These are phyloP conservation scores for Scedosporium aurantiacum DNA, from an alignment of 2,329 filamentous ascomycete species.

Conservation along the genomic window DNA sequence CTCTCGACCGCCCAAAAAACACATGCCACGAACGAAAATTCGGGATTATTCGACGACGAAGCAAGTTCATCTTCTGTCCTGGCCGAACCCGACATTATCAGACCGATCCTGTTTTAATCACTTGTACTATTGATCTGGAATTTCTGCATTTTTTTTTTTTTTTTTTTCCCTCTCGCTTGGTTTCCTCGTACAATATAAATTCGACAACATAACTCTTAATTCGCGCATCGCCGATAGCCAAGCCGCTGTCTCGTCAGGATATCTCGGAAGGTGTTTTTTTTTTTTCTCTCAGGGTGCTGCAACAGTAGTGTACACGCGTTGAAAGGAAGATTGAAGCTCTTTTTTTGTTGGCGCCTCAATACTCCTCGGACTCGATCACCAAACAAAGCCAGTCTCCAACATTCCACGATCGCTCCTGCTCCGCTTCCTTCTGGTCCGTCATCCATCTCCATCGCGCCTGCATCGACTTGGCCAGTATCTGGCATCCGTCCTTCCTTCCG, in stretches of 20 bases:
- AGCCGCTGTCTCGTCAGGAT: neutral
- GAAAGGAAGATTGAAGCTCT: slow-evolving; percentile 1
- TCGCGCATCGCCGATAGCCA: slow-evolving; percentile 1
- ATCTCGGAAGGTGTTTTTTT: neutral
- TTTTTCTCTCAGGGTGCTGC: neutral
- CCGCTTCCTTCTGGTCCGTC: neutral
- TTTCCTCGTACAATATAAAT: slow-evolving; percentile 12
- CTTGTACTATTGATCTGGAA: slow-evolving; percentile 5
- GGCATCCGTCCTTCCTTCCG: neutral
- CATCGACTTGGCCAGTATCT: neutral
- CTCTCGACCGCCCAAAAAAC: neutral
- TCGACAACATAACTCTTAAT: slow-evolving; percentile 4
- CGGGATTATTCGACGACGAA: slow-evolving; percentile 5
- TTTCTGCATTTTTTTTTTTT: slow-evolving; percentile 17
- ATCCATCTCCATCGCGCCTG: neutral
- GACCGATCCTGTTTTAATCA: neutral
- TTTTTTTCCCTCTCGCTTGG: slow-evolving; percentile 18
- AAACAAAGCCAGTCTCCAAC: neutral
- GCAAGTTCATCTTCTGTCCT: slow-evolving; percentile 7
- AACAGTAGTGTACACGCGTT: neutral
- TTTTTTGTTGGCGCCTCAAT: neutral
- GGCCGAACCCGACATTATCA: slow-evolving; percentile 2
- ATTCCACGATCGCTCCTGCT: neutral
- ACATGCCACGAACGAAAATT: neutral
- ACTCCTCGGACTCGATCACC: neutral